phyloP scores from a whole-genome alignment of 208 protist genomes.

The Leishmania tarentolae region DNA sequence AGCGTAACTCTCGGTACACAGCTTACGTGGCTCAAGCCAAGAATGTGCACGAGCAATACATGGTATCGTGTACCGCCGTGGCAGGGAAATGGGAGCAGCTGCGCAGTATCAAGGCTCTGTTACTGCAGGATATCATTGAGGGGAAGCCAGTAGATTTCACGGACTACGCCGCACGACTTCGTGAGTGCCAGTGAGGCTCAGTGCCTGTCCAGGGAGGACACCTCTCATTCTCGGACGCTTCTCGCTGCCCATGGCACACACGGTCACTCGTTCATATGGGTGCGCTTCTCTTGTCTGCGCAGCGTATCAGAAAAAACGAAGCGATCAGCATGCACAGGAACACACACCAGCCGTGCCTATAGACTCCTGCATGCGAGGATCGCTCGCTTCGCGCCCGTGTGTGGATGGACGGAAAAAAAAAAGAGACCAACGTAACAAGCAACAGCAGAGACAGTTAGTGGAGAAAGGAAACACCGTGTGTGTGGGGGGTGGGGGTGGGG shows the following conservation, averaged over 20 bases:
- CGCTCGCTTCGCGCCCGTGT: background rate
- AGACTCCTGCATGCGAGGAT: background rate
- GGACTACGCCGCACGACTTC: constrained; percentile 11
- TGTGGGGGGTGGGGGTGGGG: too few species aligned
- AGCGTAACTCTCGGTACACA: constrained; percentile 26
- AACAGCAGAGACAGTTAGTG: too few species aligned
- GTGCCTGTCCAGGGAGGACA: background rate
- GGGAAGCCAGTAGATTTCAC: constrained; percentile 26
- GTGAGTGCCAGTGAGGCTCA: background rate
- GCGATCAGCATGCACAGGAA: background rate
- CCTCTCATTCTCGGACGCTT: background rate
- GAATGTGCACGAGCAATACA: constrained; percentile 33
- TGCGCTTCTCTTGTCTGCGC: background rate
- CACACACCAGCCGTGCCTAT: background rate
- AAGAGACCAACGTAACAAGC: background rate
- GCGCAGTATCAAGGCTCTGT: constrained; percentile 15
- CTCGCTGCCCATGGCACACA: background rate
- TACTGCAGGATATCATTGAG: constrained; percentile 18
- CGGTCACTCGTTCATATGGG: background rate
- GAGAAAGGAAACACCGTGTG: too few species aligned
- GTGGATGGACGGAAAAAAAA: background rate
- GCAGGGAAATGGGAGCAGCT: constrained; percentile 26
- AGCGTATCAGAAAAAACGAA: background rate
- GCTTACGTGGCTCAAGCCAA: constrained; percentile 28
- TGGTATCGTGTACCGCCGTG: constrained; percentile 15